Base-by-base conservation (phyloP, 768 basidiomycete genomes). In the Auricularia sp. region DNA sequence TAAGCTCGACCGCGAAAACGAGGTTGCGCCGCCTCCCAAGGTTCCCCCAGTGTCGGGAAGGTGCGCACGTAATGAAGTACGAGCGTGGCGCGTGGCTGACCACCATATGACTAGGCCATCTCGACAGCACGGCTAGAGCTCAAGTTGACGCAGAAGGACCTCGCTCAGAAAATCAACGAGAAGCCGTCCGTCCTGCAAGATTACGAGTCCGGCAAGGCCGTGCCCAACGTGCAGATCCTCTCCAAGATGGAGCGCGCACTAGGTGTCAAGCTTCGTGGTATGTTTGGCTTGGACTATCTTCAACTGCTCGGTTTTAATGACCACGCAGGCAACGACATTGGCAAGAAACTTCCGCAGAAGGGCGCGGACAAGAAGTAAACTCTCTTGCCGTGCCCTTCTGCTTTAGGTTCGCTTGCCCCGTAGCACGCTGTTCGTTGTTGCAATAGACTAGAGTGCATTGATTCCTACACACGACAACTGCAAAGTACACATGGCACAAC, bases 1-100 rank as follows among this genome's bases (percentile, higher is more conserved):
- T 33, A 95, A 95, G 72, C 87, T 98, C 54, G 94, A 95, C 75
- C 85, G 92, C 54, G 93, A 97, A 70, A 95, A 98, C 74, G 94
- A 96, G 72, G 94, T 96, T 29, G 92, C 94, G 8, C 94, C 94
- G 6, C 95, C 95, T 59, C 69, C 89, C 63, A 96, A 93, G 77
- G 78, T 98, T 68, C 74, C 81, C 80, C 86, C 8, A 80, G 79
- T 29, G 90, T 90, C 67, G 90, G 90, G 68, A 86, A 86, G 75
- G 90, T 89, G 29, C 29, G 29, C 29, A 72, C 54, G 82, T 75
- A 16, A 42, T 21, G 8, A 18, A 24, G 34, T 51, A 6, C 47
- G 21, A 36, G 18, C 29, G 29, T 33, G n/a, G 10, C 24, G 16
- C 59, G 58, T 39, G 51, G 70, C 10, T 72, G 47, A 51, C 2